Percentiles rank a stretch among this genome's conserved stretches.
phyloP scores from a whole-genome alignment of 192 early-diverging fungal genomes.

The Fimicolochytrium jonesii region DNA sequence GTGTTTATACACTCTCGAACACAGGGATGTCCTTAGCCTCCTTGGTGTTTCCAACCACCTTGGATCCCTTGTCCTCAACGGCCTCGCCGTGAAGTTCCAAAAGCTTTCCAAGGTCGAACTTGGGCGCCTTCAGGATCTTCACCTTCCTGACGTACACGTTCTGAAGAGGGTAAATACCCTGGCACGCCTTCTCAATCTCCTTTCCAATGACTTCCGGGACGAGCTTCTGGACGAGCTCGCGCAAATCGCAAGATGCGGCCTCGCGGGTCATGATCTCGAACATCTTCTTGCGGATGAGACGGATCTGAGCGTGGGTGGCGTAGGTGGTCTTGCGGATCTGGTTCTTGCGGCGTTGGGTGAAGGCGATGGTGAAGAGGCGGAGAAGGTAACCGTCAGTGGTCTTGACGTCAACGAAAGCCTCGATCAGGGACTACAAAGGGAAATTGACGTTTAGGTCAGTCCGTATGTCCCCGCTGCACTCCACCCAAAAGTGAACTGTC shows the following conservation, averaged over 20 bases:
- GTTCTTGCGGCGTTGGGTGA: conserved; percentile 90
- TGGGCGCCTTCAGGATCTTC: conserved; percentile 98
- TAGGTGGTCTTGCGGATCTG: conserved; percentile 99
- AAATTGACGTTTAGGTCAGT: too few relatives aligned
- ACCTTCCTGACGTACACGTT: conserved; percentile 96
- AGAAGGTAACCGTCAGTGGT: conserved; percentile 99
- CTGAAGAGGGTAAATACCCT: conserved; percentile 97
- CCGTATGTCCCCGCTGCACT: too few relatives aligned
- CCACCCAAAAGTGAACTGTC: not conserved
- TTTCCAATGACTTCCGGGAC: conserved; percentile 95
- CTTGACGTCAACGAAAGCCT: conserved; percentile 98
- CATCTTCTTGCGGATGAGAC: conserved; percentile 99
- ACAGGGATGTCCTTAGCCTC: conserved; percentile 75
- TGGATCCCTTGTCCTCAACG: conserved; percentile 68
- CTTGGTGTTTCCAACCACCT: conserved; percentile 71
- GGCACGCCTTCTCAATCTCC: conserved; percentile 96
- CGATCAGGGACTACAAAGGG: conserved; percentile 72
- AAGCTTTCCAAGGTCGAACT: conserved; percentile 93
- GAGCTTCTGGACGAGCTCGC: conserved; percentile 95
- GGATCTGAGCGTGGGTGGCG: conserved; percentile 94
- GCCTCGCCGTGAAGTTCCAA: conserved; percentile 94
- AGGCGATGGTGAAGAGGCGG: conserved; percentile 95
- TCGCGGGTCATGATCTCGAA: conserved; percentile 94
- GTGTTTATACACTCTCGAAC: conserved; percentile 29
- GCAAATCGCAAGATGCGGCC: conserved; percentile 82